Conservation (phyloP, 164 flowering plant species). For the Macadamia integrifolia region DNA sequence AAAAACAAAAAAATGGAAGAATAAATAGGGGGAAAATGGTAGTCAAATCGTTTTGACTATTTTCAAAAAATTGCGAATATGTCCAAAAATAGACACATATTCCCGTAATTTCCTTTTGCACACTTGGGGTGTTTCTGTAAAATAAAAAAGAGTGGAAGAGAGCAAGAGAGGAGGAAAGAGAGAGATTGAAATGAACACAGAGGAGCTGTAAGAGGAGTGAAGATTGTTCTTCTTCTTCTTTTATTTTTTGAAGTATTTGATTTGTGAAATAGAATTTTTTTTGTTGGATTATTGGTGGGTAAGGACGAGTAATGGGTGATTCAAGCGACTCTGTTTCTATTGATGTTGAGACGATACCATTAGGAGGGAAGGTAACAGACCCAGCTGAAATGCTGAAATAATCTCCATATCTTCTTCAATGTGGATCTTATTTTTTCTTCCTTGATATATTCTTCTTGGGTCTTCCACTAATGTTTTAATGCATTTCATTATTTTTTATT, state of each 20-base stretch:
- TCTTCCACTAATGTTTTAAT: conserved; percentile 2
- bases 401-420: conserved; percentile 9
- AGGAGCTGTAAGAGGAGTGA: not conserved
- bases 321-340: conserved; percentile 51
- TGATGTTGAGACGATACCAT: conserved; percentile 44
- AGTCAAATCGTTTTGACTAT: no score
- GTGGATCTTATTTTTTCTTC: conserved; percentile 4
- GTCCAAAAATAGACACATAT: not conserved
- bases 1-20: not conserved
- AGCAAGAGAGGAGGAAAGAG: not conserved
- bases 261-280: not conserved
- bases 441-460: not conserved
- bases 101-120: not conserved
- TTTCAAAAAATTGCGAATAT: not conserved
- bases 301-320: conserved; percentile 44
- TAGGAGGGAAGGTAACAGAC: conserved; percentile 47
- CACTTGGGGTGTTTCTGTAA: not conserved
- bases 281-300: not conserved
- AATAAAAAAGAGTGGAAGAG: not conserved
- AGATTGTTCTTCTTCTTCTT: not conserved
- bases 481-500: not conserved
- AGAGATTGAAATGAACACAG: not conserved
- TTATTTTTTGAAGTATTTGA: not conserved
- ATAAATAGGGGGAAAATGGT: not conserved
- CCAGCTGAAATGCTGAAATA: not conserved